Percentiles rank a stretch among this genome's conserved stretches.
phyloP scores from a whole-genome alignment of 1,284 basidiomycete genomes.

The Ceratobasidium sp. region DNA sequence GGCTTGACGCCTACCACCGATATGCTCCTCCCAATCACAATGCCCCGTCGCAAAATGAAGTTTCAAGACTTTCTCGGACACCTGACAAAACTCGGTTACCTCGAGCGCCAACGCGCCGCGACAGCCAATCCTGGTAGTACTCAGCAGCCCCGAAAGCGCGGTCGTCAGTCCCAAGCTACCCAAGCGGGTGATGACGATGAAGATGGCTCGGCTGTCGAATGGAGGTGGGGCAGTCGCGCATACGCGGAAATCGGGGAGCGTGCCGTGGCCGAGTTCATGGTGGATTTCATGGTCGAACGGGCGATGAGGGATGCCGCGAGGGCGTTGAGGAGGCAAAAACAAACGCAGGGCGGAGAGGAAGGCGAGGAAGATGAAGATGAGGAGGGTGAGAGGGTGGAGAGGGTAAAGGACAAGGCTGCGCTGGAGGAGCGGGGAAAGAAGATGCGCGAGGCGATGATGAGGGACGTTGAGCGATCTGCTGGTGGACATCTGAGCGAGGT shows the following conservation, averaged over 20 bases:
- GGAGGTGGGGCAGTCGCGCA: slow-evolving; percentile 80
- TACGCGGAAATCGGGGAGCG: slow-evolving; percentile 74
- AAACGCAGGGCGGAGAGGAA: slow-evolving; percentile 20
- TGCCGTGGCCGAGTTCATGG: slow-evolving; percentile 67
- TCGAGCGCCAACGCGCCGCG: slow-evolving; percentile 61
- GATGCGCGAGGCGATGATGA: slow-evolving; percentile 36
- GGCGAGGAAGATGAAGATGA: slow-evolving; percentile 16
- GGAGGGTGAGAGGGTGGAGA: neutral
- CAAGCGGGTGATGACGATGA: slow-evolving; percentile 54
- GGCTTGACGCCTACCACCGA: slow-evolving; percentile 58
- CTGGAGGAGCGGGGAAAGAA: slow-evolving; percentile 27
- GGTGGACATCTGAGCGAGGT: slow-evolving; percentile 37
- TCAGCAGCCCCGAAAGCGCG: slow-evolving; percentile 30
- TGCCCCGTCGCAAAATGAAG: slow-evolving; percentile 54
- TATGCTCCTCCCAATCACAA: slow-evolving; percentile 60
- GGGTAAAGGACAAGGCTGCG: slow-evolving; percentile 29
- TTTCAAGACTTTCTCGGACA: slow-evolving; percentile 65
- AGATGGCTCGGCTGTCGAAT: slow-evolving; percentile 66
- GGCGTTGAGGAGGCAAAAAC: slow-evolving; percentile 17
- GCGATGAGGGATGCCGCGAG: slow-evolving; percentile 39
- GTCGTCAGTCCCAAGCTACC: slow-evolving; percentile 40
- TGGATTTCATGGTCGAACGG: slow-evolving; percentile 72
- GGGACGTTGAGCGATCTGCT: slow-evolving; percentile 35
- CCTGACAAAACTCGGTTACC: slow-evolving; percentile 68
- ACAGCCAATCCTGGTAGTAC: slow-evolving; percentile 8